Conservation (phyloP, 2,329 filamentous ascomycete species). For the Sphaerulina musiva region DNA sequence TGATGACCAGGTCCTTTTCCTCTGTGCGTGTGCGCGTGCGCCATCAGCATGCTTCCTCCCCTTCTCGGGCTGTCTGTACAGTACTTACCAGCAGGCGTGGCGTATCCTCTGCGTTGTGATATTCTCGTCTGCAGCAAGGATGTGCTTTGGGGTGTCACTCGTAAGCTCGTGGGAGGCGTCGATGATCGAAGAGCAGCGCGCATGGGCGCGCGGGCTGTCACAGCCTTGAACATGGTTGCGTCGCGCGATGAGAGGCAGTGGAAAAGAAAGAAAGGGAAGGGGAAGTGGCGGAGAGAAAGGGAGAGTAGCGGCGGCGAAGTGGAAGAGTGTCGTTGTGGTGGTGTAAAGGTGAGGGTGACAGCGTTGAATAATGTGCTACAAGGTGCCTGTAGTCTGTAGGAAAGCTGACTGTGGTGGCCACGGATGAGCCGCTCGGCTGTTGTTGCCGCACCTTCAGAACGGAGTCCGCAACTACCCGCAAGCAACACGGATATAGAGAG, state of each 20-base stretch:
- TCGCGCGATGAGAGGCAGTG: not conserved
- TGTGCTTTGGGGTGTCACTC: slow-evolving; percentile 31
- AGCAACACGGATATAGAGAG: no score
- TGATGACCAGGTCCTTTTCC: slow-evolving; percentile 95
- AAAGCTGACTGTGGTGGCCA: no score
- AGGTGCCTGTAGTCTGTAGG: no score
- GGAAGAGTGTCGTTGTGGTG: not conserved
- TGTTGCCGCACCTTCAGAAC: no score
- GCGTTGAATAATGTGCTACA: no score
- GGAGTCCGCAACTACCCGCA: no score
- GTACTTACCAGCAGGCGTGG: slow-evolving; percentile 46
- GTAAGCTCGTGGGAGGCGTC: slow-evolving; percentile 18
- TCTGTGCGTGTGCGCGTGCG: slow-evolving; percentile 45
- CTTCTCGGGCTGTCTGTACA: slow-evolving; percentile 2
- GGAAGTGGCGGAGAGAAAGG: slow-evolving; percentile 29
- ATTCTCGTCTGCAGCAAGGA: slow-evolving; percentile 46
- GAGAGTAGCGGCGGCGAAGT: not conserved
- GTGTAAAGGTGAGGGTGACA: no score
- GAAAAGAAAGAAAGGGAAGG: not conserved
- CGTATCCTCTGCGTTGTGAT: slow-evolving; percentile 52
- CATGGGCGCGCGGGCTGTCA: slow-evolving; percentile 21
- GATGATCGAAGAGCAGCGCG: slow-evolving; percentile 22
- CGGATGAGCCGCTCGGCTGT: no score
- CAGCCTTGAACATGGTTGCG: slow-evolving; percentile 25
- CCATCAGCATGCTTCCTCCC: slow-evolving; percentile 28